Base-by-base conservation (phyloP, 495 filamentous ascomycete genomes). In the Collariella sp. region DNA sequence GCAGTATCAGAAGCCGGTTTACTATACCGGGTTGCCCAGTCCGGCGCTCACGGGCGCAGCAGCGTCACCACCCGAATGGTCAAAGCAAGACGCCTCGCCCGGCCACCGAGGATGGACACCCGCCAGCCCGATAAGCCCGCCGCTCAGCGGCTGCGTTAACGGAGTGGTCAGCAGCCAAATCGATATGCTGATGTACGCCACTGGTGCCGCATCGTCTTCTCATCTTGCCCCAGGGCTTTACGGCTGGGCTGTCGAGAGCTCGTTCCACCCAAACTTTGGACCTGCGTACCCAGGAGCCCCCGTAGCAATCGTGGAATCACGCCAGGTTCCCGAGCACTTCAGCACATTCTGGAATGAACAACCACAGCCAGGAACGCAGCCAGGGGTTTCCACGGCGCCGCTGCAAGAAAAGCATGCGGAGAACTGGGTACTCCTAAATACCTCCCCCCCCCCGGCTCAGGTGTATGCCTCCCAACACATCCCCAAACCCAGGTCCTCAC, bases 41-140 rank as follows among this genome's bases (percentile, higher is more conserved):
- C 53, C 53, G 6, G 36, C 38, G n/a, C 40, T 29, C 15, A 22
- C 46, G 36, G 39, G 23, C 38, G 10, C 36, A 6, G 49, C 49
- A 34, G 16, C 38, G 33, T 52, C 49, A 26, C 49, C 49, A 1
- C 11, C 38, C 1, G 16, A 42, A 5, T 52, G 49, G 49, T 18
- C 38, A 9, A 22, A 43, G 20, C 38, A 43, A 13, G 29, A 20
- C 18, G 39, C 5, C 7, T 16, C 53, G 3, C 36, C 26, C 26
- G 31, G 24, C 22, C 16, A 24, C 2, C 26, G 24, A 3, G 4
- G 22, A 2, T 56, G 53, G 53, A 16, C 26, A 10, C 38, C 46
- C 2, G 22, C 16, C 10, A 56, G 53, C 11, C 53, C 53, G n/a
- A 26, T 48, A 19, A 56, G 45, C 20, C 53, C 31, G 20, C 15